phyloP scores from a whole-genome alignment of 495 filamentous ascomycete species.

The Lepraria neglecta region DNA sequence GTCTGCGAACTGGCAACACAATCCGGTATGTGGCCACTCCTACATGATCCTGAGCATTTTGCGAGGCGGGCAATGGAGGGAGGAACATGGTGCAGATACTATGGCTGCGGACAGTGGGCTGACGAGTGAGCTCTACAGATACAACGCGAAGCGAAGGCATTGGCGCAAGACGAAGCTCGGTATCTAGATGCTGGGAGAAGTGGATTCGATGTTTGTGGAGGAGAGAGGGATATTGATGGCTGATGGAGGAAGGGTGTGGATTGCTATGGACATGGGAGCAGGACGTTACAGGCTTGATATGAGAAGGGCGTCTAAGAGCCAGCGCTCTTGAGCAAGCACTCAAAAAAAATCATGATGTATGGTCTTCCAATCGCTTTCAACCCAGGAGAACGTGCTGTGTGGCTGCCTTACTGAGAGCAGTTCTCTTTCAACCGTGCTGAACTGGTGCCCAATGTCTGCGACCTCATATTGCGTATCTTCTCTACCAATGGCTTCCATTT shows the following conservation, averaged over 20 bases:
- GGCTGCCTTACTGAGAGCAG: neutral
- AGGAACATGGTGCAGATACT: neutral
- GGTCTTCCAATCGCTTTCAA: neutral
- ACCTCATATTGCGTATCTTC: neutral
- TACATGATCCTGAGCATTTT: neutral
- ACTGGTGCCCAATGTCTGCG: neutral
- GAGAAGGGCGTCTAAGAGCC: neutral
- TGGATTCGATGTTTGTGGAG: neutral
- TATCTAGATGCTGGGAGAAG: conserved; percentile 55
- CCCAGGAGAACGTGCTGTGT: neutral
- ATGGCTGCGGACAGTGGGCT: neutral
- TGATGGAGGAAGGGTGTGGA: conserved; percentile 7
- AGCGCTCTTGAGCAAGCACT: neutral
- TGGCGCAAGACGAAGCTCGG: conserved; percentile 99
- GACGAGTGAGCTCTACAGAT: conserved; percentile 49
- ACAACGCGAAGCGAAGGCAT: conserved; percentile 99
- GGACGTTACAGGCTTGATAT: neutral
- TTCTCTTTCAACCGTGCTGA: neutral
- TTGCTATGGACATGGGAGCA: neutral
- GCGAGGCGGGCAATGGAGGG: no score
- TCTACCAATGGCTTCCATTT: neutral
- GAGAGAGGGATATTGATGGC: neutral
- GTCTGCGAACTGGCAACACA: conserved; percentile 95
- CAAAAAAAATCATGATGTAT: neutral
- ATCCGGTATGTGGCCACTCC: conserved; percentile 57